Evolutionary conservation across 2,329 filamentous ascomycete species (phyloP).

Genomic region (Teratosphaeria gauchensis): DNA sequence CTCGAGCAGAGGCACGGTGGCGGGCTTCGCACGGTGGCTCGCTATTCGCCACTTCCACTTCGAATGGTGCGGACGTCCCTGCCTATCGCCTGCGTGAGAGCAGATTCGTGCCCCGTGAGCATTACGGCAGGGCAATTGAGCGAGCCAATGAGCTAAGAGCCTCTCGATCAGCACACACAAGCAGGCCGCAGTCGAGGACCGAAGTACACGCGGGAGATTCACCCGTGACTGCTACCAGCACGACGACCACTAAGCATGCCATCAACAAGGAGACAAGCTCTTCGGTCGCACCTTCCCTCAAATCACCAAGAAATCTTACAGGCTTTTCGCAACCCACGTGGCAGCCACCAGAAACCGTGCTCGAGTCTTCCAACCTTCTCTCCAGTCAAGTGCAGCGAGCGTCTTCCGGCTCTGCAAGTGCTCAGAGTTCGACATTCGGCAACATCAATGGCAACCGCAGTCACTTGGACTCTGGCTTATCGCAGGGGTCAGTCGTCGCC

Average conservation of each 20-base stretch:
- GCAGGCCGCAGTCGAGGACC: slow-evolving; percentile 11
- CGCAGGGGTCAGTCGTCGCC: neutral
- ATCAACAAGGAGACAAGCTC: neutral
- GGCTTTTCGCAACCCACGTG: neutral
- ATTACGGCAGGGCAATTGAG: slow-evolving; percentile 26
- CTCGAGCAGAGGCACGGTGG: slow-evolving; percentile 22
- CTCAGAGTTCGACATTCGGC: neutral
- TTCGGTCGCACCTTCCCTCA: neutral
- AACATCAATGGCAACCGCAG: neutral
- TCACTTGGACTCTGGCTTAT: neutral
- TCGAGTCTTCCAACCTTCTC: neutral
- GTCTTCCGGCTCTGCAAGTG: neutral
- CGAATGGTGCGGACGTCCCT: slow-evolving; percentile 17
- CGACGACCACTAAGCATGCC: neutral
- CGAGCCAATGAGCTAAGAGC: slow-evolving; percentile 20
- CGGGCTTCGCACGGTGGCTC: slow-evolving; percentile 11
- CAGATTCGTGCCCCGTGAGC: slow-evolving; percentile 27
- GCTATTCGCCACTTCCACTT: neutral
- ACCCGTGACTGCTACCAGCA: neutral
- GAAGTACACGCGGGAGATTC: neutral
- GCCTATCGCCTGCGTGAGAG: slow-evolving; percentile 28
- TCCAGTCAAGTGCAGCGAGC: neutral
- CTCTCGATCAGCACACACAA: slow-evolving; percentile 11
- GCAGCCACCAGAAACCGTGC: slow-evolving; percentile 1
- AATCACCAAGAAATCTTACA: neutral